A percentile compares a stretch with the other conserved stretches of the same genome.
phyloP scores from a whole-genome alignment of 441 rosid genomes.

The Pelargonium citronellum region DNA sequence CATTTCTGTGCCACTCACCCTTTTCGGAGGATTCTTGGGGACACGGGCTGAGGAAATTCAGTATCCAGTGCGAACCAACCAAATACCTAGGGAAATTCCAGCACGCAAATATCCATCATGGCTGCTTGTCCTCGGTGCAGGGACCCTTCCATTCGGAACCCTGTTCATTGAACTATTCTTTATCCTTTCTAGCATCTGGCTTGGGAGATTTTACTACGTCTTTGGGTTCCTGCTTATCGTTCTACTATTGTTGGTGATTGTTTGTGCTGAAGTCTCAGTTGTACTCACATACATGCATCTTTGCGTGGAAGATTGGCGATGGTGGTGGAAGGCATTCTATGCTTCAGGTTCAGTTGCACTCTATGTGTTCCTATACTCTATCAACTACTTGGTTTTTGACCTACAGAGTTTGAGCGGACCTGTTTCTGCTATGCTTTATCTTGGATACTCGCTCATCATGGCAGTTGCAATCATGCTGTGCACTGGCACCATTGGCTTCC shows the following conservation, averaged over 20 bases:
- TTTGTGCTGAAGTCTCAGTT: conserved; percentile 92
- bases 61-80: conserved; percentile 87
- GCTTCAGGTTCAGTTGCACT: conserved; percentile 90
- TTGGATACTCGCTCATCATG: conserved; percentile 85
- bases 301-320: conserved; percentile 92
- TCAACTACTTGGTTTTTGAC: conserved; percentile 84
- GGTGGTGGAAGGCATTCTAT: conserved; percentile 99
- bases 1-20: conserved; percentile 89
- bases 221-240: conserved; percentile 86
- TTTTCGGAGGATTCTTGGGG: conserved; percentile 81
- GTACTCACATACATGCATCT: conserved; percentile 97
- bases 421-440: conserved; percentile 75
- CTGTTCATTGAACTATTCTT: conserved; percentile 91
- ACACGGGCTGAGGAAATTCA: conserved; percentile 63
- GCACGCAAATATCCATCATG: conserved; percentile 91
- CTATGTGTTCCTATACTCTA: conserved; percentile 79
- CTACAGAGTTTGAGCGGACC: conserved; percentile 94
- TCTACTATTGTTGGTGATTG: conserved; percentile 57
- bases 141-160: conserved; percentile 94
- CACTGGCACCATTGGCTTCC: conserved; percentile 83
- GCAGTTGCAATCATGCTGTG: conserved; percentile 91
- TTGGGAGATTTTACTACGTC: conserved; percentile 87
- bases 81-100: conserved; percentile 96
- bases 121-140: conserved; percentile 98
- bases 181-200: conserved; percentile 93